Evolutionary conservation across 306 rosid genomes (phyloP), one percentile per base, ranked within the genome.

Genomic region (Vigna hirtella): DNA sequence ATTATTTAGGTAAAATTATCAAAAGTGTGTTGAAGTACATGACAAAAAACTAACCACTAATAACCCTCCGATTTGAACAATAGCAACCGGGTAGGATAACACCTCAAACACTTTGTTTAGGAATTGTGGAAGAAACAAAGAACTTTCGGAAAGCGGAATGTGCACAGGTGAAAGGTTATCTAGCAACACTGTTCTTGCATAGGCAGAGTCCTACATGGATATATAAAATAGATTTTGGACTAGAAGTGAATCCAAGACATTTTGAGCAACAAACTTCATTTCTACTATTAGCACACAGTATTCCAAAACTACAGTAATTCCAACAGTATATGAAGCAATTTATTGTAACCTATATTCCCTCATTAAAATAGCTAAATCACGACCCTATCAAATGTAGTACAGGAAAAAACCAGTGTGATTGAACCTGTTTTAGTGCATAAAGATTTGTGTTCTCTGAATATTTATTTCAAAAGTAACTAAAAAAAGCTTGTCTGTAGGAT

Each of bases 131-230:
- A 50, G 16, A 66, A 81, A 67, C 32, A 50, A 62, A 76, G 40
- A 45, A 74, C 63, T 45, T 55, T 66, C 32, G 34, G 61, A 75
- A 68, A 58, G 70, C 47, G 80, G 36, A 36, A 59, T 68, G 64
- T 43, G 26, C 62, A 72, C 61, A 61, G 72, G 83, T 58, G 76
- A 81, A 52, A 56, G 36, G 69, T 17, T 72, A 67, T 69, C 50
- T 26, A 81, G 53, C 59, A 53, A 52, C 30, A 56, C 71, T 7
- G 82, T 85, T 83, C 85, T 88, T 83, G 81, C 78, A 8, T 67
- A 49, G 30, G 76, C 55, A 18, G 50, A 51, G 67, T 49, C 48
- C 63, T 32, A 32, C 9, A 16, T 61, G 20, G 48, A 47, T 74
- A 17, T 69, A 52, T 13, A 32, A 52, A 70, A 26, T 26, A 14